Evolutionary conservation across 305 asterid genomes (phyloP), one percentile per base, ranked within the genome.

Genomic region (Vinca major): DNA sequence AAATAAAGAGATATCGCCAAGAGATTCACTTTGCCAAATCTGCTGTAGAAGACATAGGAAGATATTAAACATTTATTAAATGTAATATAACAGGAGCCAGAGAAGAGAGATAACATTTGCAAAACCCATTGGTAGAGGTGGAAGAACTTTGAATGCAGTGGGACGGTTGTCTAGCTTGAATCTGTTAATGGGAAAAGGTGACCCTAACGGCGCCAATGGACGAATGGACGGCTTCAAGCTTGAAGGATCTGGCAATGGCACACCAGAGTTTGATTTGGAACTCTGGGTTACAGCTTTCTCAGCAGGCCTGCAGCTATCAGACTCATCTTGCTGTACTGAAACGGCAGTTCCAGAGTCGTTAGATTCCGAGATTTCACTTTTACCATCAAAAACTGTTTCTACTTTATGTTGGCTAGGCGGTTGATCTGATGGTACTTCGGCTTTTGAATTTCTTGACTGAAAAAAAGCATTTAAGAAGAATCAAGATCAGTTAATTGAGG

Each of bases 151-250:
- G 88, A 94, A 91, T 62, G 88, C 65, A 16, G 94, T 88, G 70
- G 99, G 93, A 8, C 99, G 95, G 84, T 94, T 91, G 84, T 94
- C 99, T 79, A 94, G 86, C 82, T 86, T 91, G 86, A 82, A 91
- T 80, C 96, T 88, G 79, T 86, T 89, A 66, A 68, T 78, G 73
- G 71, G 74, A 67, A 82, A 82, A 19, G 91, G 89, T 72, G 82
- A 68, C 73, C 91, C 92, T 14, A 39, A 40, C 71, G 87, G 82
- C 44, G 86, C 86, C 74, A 66, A 75, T 21, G 89, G 86, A 72
- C 83, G 97, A 71, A 80, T 68, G 74, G 86, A 77, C 39, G 84
- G 82, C 74, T 80, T 88, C 70, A 81, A 62, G 65, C 64, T 72
- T 48, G 70, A 63, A 36, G 82, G 71, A 74, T 83, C 93, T 43